Evolutionary conservation across 768 basidiomycete genomes (phyloP), one percentile per base, ranked within the genome.

Genomic region (Austroboletus eburneus): DNA sequence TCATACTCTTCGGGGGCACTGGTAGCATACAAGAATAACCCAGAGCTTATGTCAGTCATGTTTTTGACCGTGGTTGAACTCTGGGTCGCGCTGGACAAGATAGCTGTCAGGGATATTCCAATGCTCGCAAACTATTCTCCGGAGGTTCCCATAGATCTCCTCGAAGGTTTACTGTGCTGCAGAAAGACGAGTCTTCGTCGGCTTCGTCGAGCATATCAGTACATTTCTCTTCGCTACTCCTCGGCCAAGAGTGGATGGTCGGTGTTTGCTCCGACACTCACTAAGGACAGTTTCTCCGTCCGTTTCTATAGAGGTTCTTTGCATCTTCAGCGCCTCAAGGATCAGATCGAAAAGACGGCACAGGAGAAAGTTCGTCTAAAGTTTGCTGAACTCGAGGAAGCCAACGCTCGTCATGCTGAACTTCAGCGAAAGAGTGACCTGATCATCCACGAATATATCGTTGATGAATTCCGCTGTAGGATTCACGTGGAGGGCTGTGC

Each of bases 31-130:
- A 30, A 42, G 9, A 49, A 50, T 10, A 72, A 66, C 24, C 69
- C 74, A 2, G 74, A 77, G 40, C 53, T 63, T 24, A 32, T 62
- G 4, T 77, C 76, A 0, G 43, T 71, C 2, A 73, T 79, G 68
- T 50, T 79, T 34, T 55, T 80, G 38, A 64, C 62, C 1, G 45
- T 40, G 9, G 20, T 64, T 9, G 71, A 76, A 25, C 63, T 71
- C 23, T 71, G 70, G 71, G 46, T 68, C 12, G 71, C 63, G 0
- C 47, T 72, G 5, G 71, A 71, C 44, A 62, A 50, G 9, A 24
- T 64, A 8, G 49, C 48, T 0, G 39, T 59, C 22, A 30, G 21
- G 9, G 43, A 50, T 16, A 60, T 50, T 16, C 61, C 69, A 3
- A 46, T 71, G 6, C 46, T 71, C 3, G 42, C 30, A 0, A 52